A percentile compares a stretch with the other conserved stretches of the same genome.
phyloP scores from a whole-genome alignment of 192 early-diverging fungal species.

The Podila epicladia region DNA sequence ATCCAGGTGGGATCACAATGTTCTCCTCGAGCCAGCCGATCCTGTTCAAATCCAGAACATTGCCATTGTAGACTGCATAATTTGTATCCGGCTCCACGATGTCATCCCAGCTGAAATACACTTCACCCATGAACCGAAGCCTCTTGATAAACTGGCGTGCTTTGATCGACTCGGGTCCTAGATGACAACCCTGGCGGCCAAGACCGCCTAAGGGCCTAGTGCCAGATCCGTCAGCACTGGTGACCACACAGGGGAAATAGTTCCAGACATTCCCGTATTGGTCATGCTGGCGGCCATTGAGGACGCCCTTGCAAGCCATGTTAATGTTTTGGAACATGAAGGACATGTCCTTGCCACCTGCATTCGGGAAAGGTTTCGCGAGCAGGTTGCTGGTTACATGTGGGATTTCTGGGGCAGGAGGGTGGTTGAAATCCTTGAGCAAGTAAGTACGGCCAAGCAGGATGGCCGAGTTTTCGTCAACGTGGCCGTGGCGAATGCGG shows the following conservation, averaged over 20 bases:
- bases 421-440: slow-evolving; percentile 67
- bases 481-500: slow-evolving; percentile 58
- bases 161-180: slow-evolving; percentile 33
- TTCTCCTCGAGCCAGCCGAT: slow-evolving; percentile 67
- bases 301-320: slow-evolving; percentile 68
- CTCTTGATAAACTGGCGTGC: slow-evolving; percentile 54
- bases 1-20: slow-evolving; percentile 56
- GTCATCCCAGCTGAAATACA: slow-evolving; percentile 76
- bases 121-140: slow-evolving; percentile 67
- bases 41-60: slow-evolving; percentile 76
- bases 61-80: slow-evolving; percentile 79
- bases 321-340: slow-evolving; percentile 86
- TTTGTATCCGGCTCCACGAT: slow-evolving; percentile 61
- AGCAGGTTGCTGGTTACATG: slow-evolving; percentile 58
- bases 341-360: slow-evolving; percentile 75
- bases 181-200: slow-evolving; percentile 69
- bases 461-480: slow-evolving; percentile 63
- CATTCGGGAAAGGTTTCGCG: slow-evolving; percentile 62
- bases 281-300: slow-evolving; percentile 49
- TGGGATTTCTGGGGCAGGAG: slow-evolving; percentile 37
- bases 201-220: slow-evolving; percentile 61
- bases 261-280: slow-evolving; percentile 52
- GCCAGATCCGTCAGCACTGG: slow-evolving; percentile 52
- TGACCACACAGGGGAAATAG: slow-evolving; percentile 78
- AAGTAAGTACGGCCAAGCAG: slow-evolving; percentile 74